A percentile compares a stretch with the other conserved stretches of the same genome.
These are phyloP conservation scores for Tausonia pullulans DNA, from an alignment of 1,284 basidiomycete genomes.

Conservation along the genomic window DNA sequence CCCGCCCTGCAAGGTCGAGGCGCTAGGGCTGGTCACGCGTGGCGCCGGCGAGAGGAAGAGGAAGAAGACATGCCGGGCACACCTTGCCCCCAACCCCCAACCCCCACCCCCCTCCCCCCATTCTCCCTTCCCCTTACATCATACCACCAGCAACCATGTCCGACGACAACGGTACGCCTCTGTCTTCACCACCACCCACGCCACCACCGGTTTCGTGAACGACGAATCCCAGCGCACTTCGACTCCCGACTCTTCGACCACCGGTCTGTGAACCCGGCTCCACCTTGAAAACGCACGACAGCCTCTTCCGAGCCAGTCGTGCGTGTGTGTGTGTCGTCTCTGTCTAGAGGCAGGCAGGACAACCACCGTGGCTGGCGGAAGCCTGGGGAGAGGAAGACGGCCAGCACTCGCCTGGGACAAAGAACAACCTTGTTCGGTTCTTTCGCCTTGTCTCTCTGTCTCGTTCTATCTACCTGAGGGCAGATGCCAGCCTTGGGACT, in stretches of 20 bases:
- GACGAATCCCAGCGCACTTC: neutral
- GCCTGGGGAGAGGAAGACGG: neutral
- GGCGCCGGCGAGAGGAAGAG: no score
- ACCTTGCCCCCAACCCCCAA: neutral
- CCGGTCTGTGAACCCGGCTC: neutral
- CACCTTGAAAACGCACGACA: neutral
- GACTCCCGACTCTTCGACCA: neutral
- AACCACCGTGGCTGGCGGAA: no score
- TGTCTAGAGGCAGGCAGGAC: neutral
- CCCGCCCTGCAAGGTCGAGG: no score
- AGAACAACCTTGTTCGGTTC: neutral
- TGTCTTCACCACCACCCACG: neutral
- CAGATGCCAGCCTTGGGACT: neutral
- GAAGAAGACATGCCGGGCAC: no score
- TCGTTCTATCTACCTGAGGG: neutral
- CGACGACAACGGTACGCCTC: slow-evolving; percentile 14
- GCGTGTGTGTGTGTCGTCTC: neutral
- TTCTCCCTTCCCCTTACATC: neutral
- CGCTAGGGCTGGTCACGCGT: no score
- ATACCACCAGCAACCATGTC: neutral
- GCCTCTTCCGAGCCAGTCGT: neutral
- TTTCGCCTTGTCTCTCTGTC: neutral
- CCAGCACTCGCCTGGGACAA: neutral
- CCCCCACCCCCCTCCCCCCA: neutral
- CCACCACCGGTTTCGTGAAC: neutral